Evolutionary conservation across 306 rosid genomes (phyloP), one percentile per base, ranked within the genome.

Genomic region (Sphenostylis stenocarpa): DNA sequence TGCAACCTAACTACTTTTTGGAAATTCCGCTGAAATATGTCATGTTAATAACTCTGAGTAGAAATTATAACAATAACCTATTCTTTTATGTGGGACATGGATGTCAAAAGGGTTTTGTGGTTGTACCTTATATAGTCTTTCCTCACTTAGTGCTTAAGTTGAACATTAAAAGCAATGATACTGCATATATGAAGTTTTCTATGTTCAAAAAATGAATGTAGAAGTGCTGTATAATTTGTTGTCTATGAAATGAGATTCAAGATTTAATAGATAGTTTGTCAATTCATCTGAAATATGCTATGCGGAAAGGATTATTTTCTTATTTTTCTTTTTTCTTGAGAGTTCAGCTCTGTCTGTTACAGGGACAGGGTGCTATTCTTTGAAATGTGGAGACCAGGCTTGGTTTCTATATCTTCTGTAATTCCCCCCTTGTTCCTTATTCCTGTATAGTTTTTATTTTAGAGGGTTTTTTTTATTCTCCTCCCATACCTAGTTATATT

Each of bases 1-100:
- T 81, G 72, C 61, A 31, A 78, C 74, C 70, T 24, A 19, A 60
- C 24, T 26, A 47, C 58, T 45, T 55, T 57, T 78, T 72, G 51
- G 43, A 29, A 68, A 39, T 36, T 64, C 9, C 72, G 77, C 23
- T 84, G 62, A 45, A 17, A 55, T 65, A 62, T 56, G 64, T 16
- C 77, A 24, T 75, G 55, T 20, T 61, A 67, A 12, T 67, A 49
- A 74, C 36, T 28, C 21, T 72, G 63, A 69, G 57, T 26, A 31
- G 52, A 19, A 63, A 73, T 68, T 33, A 29, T 78, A 21, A 14
- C 41, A 77, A 17, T 26, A 69, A 13, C 45, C 23, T 10, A 41
- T 76, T 45, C 57, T 33, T 74, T 67, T 20, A 48, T 19, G 66
- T 12, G 26, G 44, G 24, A 19, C 36, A 19, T 67, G 64, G 58